phyloP scores from a whole-genome alignment of 306 rosid species.

The Malus asiatica region DNA sequence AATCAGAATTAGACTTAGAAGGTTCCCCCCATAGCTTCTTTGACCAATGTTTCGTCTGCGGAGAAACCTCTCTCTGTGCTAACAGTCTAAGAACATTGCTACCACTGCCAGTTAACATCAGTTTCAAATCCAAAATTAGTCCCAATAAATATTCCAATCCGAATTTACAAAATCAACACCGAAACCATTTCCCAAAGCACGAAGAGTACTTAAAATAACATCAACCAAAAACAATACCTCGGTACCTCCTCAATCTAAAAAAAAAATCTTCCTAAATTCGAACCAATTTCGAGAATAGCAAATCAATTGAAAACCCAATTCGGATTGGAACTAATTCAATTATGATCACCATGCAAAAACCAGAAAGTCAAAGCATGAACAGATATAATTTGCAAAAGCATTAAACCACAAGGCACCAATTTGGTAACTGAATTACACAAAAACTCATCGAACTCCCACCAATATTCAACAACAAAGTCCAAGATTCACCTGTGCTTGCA shows the following conservation, averaged over 20 bases:
- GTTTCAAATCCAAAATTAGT: neutral
- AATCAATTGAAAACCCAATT: neutral
- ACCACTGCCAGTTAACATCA: slow-evolving; percentile 22
- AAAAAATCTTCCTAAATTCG: neutral
- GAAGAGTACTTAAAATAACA: neutral
- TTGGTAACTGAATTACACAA: neutral
- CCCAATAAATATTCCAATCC: neutral
- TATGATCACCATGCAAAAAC: neutral
- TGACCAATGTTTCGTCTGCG: slow-evolving; percentile 28
- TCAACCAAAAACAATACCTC: neutral
- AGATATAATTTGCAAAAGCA: neutral
- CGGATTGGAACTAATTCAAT: neutral
- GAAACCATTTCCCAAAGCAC: neutral
- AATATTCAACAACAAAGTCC: neutral
- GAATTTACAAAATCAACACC: neutral
- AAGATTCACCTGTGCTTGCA: slow-evolving; percentile 20
- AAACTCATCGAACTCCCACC: neutral
- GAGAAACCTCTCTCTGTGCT: slow-evolving; percentile 44
- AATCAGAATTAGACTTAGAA: slow-evolving; percentile 16
- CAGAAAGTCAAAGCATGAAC: neutral
- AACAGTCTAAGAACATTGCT: slow-evolving; percentile 40
- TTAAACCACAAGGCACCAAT: neutral
- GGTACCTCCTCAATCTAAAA: neutral
- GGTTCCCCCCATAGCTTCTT: slow-evolving; percentile 32
- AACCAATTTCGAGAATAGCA: neutral